These are phyloP conservation scores for Leccinum broughii DNA, from an alignment of 768 basidiomycete genomes.

Conservation along the genomic window DNA sequence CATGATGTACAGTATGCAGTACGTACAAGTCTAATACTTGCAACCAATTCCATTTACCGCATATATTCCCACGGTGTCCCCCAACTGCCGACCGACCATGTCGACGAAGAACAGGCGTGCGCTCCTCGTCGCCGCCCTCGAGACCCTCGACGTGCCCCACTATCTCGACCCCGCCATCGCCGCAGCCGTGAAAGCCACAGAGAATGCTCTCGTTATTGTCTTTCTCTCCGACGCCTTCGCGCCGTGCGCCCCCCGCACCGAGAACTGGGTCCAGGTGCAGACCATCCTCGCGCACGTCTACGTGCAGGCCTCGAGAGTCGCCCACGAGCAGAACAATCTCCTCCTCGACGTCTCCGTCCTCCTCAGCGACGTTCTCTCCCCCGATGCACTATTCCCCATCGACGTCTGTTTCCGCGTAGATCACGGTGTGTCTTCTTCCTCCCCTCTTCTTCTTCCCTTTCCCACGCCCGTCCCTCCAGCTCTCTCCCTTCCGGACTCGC, in stretches of 20 bases:
- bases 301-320: constrained; percentile 78
- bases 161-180: constrained; percentile 57
- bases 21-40: not conserved
- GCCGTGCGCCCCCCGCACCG: constrained; percentile 37
- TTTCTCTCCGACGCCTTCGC: constrained; percentile 66
- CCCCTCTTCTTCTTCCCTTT: not conserved
- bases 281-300: constrained; percentile 80
- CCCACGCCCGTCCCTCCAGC: constrained; percentile 15
- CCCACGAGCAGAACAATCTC: constrained; percentile 64
- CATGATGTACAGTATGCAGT: not conserved
- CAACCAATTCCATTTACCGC: not conserved
- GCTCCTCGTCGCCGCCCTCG: constrained; percentile 57
- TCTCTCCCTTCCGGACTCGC: constrained; percentile 43
- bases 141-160: constrained; percentile 49
- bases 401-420: constrained; percentile 45
- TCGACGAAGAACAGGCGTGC: constrained; percentile 12
- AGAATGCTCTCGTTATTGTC: constrained; percentile 56
- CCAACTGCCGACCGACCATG: not conserved
- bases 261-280: constrained; percentile 68
- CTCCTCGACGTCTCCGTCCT: constrained; percentile 79
- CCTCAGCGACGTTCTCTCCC: constrained; percentile 55
- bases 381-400: constrained; percentile 37
- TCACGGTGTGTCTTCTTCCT: constrained; percentile 41
- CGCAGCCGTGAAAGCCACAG: constrained; percentile 45
- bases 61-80: constrained; percentile 17